Conservation (phyloP, 768 basidiomycete genomes). For the Mycena crocata region DNA sequence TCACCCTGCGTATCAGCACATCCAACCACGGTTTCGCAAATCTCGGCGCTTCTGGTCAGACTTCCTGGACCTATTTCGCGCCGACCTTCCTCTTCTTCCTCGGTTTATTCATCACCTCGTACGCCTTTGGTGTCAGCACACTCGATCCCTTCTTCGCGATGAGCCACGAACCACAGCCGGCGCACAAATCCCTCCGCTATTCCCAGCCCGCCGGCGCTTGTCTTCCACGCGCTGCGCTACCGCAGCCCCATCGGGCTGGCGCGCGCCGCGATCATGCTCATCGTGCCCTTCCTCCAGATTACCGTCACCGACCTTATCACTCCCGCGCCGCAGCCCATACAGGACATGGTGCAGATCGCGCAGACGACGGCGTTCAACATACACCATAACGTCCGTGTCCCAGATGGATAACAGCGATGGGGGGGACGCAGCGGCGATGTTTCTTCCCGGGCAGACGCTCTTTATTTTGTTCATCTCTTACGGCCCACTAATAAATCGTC, state of each 20-base stretch:
- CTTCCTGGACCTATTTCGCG: constrained; percentile 12
- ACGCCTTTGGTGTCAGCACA: constrained; percentile 17
- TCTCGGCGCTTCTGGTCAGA: not conserved
- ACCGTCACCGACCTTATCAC: constrained; percentile 17
- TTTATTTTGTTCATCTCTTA: no score
- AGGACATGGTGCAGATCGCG: not conserved
- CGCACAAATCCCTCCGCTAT: constrained; percentile 13
- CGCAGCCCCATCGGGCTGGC: constrained; percentile 9
- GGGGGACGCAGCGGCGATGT: not conserved
- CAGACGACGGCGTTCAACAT: constrained; percentile 14
- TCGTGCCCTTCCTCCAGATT: constrained; percentile 24
- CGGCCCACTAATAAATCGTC: no score
- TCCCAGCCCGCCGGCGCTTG: not conserved
- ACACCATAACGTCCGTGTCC: not conserved
- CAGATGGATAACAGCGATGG: not conserved
- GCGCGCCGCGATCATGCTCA: constrained; percentile 13
- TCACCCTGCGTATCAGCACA: not conserved
- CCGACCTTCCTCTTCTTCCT: constrained; percentile 23
- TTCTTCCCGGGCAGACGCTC: not conserved
- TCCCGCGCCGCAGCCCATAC: not conserved
- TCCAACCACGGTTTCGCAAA: constrained; percentile 5
- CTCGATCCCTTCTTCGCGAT: constrained; percentile 21
- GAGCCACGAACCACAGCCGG: not conserved
- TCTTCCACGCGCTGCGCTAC: constrained; percentile 5
- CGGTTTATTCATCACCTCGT: constrained; percentile 5